Conservation (phyloP, 1,284 basidiomycete species). For the Salmacisia buchloeana region DNA sequence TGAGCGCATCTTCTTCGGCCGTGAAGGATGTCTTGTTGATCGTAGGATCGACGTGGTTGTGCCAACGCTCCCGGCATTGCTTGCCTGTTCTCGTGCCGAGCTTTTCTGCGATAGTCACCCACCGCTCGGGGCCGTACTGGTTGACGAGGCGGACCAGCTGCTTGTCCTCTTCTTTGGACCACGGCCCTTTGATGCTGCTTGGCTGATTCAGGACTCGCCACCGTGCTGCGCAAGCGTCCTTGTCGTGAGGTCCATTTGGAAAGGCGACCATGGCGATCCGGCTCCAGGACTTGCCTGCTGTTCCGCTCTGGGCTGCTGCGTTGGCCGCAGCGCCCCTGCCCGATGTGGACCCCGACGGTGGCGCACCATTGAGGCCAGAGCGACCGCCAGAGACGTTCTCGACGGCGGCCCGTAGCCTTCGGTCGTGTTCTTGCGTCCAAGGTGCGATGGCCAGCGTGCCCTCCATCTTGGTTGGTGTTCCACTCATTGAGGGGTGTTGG, state of each 20-base stretch:
- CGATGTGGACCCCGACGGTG: too few relatives aligned
- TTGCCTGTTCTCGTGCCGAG: slow-evolving; percentile 36
- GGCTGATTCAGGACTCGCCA: slow-evolving; percentile 20
- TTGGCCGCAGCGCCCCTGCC: background rate
- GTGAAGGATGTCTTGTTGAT: slow-evolving; percentile 42
- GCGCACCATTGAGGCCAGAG: background rate
- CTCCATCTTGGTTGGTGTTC: background rate
- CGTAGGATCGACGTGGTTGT: slow-evolving; percentile 41
- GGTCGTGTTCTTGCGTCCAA: slow-evolving; percentile 10
- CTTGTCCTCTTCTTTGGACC: slow-evolving; percentile 32
- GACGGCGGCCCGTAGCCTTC: slow-evolving; percentile 8
- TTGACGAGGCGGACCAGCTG: slow-evolving; percentile 26
- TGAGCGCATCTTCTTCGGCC: slow-evolving; percentile 34
- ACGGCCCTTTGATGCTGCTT: slow-evolving; percentile 31
- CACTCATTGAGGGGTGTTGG: background rate
- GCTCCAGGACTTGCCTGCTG: slow-evolving; percentile 16
- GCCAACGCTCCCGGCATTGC: slow-evolving; percentile 46
- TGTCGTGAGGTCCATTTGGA: slow-evolving; percentile 22
- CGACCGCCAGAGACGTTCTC: background rate
- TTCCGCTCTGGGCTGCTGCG: background rate
- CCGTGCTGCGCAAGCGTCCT: slow-evolving; percentile 18
- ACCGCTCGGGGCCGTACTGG: slow-evolving; percentile 36
- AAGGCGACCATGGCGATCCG: slow-evolving; percentile 20
- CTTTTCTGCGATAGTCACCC: slow-evolving; percentile 38
- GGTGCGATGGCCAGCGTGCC: background rate